Evolutionary conservation across 2,329 filamentous ascomycete species (phyloP).

Genomic region (Colletotrichum tofieldiae): DNA sequence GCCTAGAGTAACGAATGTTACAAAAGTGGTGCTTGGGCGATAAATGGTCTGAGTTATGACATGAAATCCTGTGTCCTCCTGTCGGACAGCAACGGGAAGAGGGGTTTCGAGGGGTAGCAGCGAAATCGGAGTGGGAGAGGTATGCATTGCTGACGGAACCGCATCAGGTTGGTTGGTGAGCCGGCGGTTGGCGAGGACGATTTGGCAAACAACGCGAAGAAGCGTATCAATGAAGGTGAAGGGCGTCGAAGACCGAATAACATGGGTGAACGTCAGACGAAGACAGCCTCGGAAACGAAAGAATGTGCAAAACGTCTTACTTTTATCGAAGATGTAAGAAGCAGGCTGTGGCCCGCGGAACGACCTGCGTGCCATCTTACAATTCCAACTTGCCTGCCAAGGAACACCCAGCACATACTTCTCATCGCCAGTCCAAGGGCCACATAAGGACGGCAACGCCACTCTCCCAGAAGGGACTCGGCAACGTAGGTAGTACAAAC

Average conservation of each 20-base stretch:
- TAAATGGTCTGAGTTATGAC: constrained; percentile 56
- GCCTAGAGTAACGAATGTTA: constrained; percentile 53
- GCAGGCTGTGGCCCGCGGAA: constrained; percentile 27
- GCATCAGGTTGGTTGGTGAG: constrained; percentile 18
- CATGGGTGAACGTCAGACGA: neutral
- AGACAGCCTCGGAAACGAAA: neutral
- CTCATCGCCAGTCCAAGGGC: constrained; percentile 1
- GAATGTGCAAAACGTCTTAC: constrained; percentile 27
- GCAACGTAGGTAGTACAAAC: neutral
- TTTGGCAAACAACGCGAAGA: too few relatives aligned
- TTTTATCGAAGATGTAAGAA: constrained; percentile 26
- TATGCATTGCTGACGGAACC: constrained; percentile 35
- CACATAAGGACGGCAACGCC: constrained; percentile 11
- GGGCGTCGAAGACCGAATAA: neutral
- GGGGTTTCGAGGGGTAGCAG: constrained; percentile 17
- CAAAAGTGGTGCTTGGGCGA: constrained; percentile 54
- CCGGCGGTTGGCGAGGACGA: neutral
- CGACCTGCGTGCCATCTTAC: constrained; percentile 15
- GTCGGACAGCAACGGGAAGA: constrained; percentile 29
- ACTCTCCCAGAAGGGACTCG: constrained; percentile 15
- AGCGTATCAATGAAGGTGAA: neutral
- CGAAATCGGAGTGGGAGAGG: constrained; percentile 31
- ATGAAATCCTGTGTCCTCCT: constrained; percentile 28
- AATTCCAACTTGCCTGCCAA: constrained; percentile 18
- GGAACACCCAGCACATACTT: constrained; percentile 21